Evolutionary conservation across 768 basidiomycete genomes (phyloP), one percentile per base, ranked within the genome.

Genomic region (Cubamyces lactineus): DNA sequence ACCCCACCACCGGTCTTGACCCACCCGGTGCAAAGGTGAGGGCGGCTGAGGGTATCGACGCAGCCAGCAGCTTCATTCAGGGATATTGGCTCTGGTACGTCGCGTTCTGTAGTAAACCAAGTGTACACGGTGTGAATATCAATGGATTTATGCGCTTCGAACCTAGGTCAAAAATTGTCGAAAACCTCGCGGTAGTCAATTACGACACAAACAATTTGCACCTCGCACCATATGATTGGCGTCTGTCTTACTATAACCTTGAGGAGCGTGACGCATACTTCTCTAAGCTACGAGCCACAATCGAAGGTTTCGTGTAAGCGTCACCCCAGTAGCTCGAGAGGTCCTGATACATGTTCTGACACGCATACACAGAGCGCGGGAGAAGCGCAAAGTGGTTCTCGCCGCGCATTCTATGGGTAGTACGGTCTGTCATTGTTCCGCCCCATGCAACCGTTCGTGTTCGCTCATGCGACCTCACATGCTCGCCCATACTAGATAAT

Each of bases 31-130:
- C 85, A 47, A 97, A 94, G 73, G 86, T 98, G 59, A 82, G 96
- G 39, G 93, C 96, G 13, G 94, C 93, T 0, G 92, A 97, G 73
- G 96, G 96, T 0, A 86, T 96, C 21, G 91, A 93, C 70, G 94
- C 94, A 0, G 95, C 94, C 2, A 91, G 89, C 64, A 88, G 81
- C 66, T 89, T 93, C 67, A 85, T 94, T 59, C 86, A 88, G 71
- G 94, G 96, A 0, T 99, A 95, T 72, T 98, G 95, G 96, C 86
- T 96, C 55, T 96, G 94, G 93, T 88, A 69, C 55, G 77, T 64
- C 28, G 21, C 9, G 40, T 28, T 42, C 4, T 42, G 48, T 53
- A 50, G 46, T 24, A 26, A 21, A 41, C 26, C 28, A 39, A 30
- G 28, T 43, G 21, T 42, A 54, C 2, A 53, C 53, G 21, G 19